phyloP scores from a whole-genome alignment of 2,329 filamentous ascomycete genomes.

The Bipolaris zeicola region DNA sequence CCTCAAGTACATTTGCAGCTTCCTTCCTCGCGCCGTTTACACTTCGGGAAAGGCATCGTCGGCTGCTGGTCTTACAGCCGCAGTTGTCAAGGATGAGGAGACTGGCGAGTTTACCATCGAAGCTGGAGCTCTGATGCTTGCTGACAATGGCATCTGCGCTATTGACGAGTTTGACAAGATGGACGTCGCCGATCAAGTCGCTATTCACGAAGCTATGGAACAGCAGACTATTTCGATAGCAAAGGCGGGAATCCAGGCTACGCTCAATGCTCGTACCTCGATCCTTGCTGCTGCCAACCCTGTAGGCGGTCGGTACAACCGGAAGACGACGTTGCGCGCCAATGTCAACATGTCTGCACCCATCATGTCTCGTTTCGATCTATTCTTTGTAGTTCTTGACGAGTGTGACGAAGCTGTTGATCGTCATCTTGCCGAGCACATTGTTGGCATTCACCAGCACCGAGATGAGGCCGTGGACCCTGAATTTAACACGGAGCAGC shows the following conservation, averaged over 20 bases:
- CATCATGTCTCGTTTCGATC: slow-evolving; percentile 98
- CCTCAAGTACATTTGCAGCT: slow-evolving; percentile 95
- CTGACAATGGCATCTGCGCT: slow-evolving; percentile 93
- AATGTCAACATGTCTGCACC: slow-evolving; percentile 99
- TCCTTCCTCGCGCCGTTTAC: slow-evolving; percentile 95
- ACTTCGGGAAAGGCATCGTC: slow-evolving; percentile 98
- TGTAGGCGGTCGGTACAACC: slow-evolving; percentile 94
- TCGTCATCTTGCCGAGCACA: slow-evolving; percentile 89
- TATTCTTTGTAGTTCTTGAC: slow-evolving; percentile 97
- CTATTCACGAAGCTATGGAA: slow-evolving; percentile 99
- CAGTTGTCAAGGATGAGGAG: slow-evolving; percentile 97
- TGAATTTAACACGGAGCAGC: slow-evolving; percentile 93
- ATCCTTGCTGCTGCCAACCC: slow-evolving; percentile 97
- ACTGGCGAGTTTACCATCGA: slow-evolving; percentile 99
- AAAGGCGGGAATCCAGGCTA: slow-evolving; percentile 97
- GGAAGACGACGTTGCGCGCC: slow-evolving; percentile 87
- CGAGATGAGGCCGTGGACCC: slow-evolving; percentile 90
- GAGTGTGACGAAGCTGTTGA: slow-evolving; percentile 94
- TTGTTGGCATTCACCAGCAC: slow-evolving; percentile 90
- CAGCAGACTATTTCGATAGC: slow-evolving; percentile 99
- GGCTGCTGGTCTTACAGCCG: slow-evolving; percentile 93
- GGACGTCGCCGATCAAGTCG: slow-evolving; percentile 96
- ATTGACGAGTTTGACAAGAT: slow-evolving; percentile 99
- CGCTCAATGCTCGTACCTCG: slow-evolving; percentile 90
- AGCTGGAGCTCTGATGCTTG: slow-evolving; percentile 95